Base-by-base conservation (phyloP, 2,329 filamentous ascomycete genomes). In the Chalaropsis thielavioides region DNA sequence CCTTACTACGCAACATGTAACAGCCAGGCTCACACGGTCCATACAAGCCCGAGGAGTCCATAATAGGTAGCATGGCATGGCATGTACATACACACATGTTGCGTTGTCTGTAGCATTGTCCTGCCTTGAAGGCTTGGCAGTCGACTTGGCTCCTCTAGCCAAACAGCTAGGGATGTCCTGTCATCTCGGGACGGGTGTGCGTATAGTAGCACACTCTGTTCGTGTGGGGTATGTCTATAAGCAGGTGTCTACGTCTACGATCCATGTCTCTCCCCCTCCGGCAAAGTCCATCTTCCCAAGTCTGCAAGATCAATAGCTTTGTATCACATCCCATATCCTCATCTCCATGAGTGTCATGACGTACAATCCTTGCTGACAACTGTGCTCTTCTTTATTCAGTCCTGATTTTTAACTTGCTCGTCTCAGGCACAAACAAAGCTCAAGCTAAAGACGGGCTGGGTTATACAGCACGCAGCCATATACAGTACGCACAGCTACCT, bases 141-240 rank as follows among this genome's bases (percentile, higher is more conserved):
- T 58, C 22, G 54, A 38, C 54, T 58, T 58, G 54, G 54, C 54
- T 58, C 54, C 54, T 58, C 31, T 58, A 58, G 54, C 51, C 51
- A 59, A 64, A 64, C 62, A 59, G 27, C 54, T 58, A 58, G 62
- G 62, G 6, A 35, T 40, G 62, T 59, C 62, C 62, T 64, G 62
- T 64, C 46, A 64, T 64, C 62, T 64, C 62, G 41, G 35, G 6
- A 13, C 5, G 62, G 62, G 62, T 58, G 62, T 58, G 44, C 22
- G 7, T 64, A 11, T 31, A 49, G 19, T 17, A 31, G 38, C 19
- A 24, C 3, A 5, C 27, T 8, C 27, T 4, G 27, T 35, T 15
- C 10, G 7, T 8, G 6, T n/a, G 27, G 24, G 7, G 54, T 58
- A 27, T 38, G 5, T 22, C 8, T 58, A 58, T 38, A 31, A n/a